phyloP scores from a whole-genome alignment of 176 grass and related monocot species.

The Lolium rigidum region DNA sequence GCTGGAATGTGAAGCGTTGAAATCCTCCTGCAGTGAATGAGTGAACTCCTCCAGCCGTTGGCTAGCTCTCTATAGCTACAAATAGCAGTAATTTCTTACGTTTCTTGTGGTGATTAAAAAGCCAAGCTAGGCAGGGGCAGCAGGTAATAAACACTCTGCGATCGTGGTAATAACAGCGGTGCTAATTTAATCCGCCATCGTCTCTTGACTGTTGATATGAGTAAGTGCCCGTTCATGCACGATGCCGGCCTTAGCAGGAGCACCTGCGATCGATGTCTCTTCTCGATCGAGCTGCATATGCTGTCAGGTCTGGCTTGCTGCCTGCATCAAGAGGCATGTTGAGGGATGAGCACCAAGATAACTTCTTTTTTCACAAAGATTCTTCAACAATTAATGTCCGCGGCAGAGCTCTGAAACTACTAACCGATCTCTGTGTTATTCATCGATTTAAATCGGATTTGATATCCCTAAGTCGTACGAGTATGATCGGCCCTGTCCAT shows the following conservation, averaged over 20 bases:
- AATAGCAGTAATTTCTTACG: not conserved
- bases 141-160: too few relatives aligned
- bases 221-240: not conserved
- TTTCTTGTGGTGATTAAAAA: conserved; percentile 34
- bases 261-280: not conserved
- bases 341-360: too few relatives aligned
- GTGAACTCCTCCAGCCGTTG: conserved; percentile 37
- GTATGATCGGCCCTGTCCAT: not conserved
- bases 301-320: not conserved
- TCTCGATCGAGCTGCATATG: conserved; percentile 11
- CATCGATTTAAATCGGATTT: not conserved
- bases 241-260: too few relatives aligned
- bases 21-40: conserved; percentile 24
- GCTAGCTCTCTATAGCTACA: not conserved
- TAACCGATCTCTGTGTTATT: too few relatives aligned
- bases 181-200: not conserved
- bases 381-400: not conserved
- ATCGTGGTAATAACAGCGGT: too few relatives aligned
- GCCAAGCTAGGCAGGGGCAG: not conserved
- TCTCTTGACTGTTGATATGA: not conserved
- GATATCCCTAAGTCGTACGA: not conserved
- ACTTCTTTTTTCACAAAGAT: not conserved
- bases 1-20: conserved; percentile 5
- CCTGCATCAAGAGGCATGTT: conserved; percentile 31
- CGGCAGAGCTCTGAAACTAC: not conserved